phyloP scores from a whole-genome alignment of 306 rosid species.

The Pyrus communis region DNA sequence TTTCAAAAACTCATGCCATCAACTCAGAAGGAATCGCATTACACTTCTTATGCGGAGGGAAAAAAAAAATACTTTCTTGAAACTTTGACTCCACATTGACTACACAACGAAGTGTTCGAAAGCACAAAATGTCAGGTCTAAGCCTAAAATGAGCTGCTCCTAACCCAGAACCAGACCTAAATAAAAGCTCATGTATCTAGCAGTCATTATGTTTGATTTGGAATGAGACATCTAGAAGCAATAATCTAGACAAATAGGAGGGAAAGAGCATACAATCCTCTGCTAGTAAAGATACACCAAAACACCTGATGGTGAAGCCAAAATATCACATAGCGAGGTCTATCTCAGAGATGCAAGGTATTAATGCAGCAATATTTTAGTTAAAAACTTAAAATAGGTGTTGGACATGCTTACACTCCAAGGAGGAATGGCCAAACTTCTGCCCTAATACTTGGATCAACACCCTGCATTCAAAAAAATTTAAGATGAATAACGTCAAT shows the following conservation, averaged over 20 bases:
- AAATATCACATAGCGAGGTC: not conserved
- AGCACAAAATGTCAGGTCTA: not conserved
- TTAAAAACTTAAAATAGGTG: slow-evolving; percentile 12
- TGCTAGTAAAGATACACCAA: not conserved
- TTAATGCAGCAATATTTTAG: not conserved
- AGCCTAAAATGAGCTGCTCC: not conserved
- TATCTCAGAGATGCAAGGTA: not conserved
- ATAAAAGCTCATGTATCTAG: not conserved
- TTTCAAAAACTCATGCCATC: not conserved
- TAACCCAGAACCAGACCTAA: not conserved
- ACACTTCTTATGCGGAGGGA: not conserved
- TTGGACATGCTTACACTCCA: slow-evolving; percentile 78
- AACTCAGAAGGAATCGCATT: not conserved
- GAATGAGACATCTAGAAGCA: not conserved
- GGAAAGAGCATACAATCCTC: slow-evolving; percentile 3
- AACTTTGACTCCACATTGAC: not conserved
- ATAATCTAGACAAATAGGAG: slow-evolving; percentile 1
- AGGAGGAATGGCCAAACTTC: slow-evolving; percentile 99
- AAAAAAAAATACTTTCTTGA: not conserved
- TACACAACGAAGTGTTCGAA: not conserved
- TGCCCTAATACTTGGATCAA: slow-evolving; percentile 81
- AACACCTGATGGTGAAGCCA: not conserved
- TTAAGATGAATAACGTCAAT: slow-evolving; percentile 20
- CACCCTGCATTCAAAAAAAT: slow-evolving; percentile 57
- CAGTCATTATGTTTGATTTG: not conserved